Evolutionary conservation across 2,329 filamentous ascomycete species (phyloP).

Genomic region (Colletotrichum endophyticum): DNA sequence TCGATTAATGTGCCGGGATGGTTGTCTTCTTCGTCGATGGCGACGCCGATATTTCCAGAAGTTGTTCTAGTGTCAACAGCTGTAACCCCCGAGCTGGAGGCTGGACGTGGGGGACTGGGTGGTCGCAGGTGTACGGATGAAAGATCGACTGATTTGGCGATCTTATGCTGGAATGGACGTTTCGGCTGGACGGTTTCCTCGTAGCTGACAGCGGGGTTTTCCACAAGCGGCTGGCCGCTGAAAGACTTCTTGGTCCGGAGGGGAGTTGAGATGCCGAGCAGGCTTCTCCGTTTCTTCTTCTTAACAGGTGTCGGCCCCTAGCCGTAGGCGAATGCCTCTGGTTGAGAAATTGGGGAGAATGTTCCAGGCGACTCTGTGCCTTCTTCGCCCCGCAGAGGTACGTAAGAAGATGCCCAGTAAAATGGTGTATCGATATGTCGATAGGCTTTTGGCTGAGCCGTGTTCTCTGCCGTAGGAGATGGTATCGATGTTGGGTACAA

Average conservation of each 20-base stretch:
- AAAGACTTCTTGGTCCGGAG: neutral
- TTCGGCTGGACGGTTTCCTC: neutral
- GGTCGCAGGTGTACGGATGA: neutral
- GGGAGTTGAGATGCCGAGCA: neutral
- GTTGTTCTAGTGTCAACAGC: slow-evolving; percentile 1
- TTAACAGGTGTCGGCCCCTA: slow-evolving; percentile 3
- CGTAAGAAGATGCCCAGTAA: slow-evolving; percentile 17
- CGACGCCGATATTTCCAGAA: neutral
- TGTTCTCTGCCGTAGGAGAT: neutral
- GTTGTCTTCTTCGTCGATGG: slow-evolving; percentile 14
- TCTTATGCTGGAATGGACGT: neutral
- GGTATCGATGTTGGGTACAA: neutral
- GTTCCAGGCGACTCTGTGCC: neutral
- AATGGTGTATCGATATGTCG: neutral
- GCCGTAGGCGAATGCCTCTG: slow-evolving; percentile 15
- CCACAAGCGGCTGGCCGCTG: neutral
- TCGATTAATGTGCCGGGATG: slow-evolving; percentile 1
- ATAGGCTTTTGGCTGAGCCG: neutral
- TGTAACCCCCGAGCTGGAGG: slow-evolving; percentile 10
- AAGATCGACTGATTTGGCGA: slow-evolving; percentile 1
- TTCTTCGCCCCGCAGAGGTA: neutral
- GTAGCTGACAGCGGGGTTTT: neutral
- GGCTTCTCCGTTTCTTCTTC: slow-evolving; percentile 11
- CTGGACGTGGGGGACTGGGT: neutral
- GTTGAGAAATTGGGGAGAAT: neutral